These are phyloP conservation scores for Syncephalastrum racemosum DNA, from an alignment of 371 early-diverging fungal species.

Conservation along the genomic window DNA sequence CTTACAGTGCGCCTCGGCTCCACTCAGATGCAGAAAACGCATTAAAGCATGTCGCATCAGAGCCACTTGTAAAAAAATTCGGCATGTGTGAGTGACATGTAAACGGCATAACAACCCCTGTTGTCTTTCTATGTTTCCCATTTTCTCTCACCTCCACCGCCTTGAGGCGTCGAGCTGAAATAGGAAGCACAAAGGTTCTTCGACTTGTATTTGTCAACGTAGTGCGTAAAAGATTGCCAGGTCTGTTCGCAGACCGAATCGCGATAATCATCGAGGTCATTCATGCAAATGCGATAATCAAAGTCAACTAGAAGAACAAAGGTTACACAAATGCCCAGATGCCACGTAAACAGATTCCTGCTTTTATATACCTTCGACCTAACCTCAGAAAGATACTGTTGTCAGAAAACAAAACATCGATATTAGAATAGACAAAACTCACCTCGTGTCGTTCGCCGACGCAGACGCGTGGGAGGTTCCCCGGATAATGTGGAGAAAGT, in stretches of 20 bases:
- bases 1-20: conserved; percentile 68
- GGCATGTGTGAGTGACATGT: background rate
- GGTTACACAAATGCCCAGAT: background rate
- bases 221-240: conserved; percentile 55
- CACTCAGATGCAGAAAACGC: conserved; percentile 65
- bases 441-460: conserved; percentile 38
- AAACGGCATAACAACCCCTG: background rate
- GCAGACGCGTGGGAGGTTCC: conserved; percentile 33
- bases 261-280: conserved; percentile 58
- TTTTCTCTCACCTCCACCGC: conserved; percentile 68
- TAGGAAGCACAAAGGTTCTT: conserved; percentile 63
- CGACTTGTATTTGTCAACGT: conserved; percentile 49
- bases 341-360: background rate
- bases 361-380: conserved; percentile 41
- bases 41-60: conserved; percentile 87
- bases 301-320: conserved; percentile 54
- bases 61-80: conserved; percentile 64
- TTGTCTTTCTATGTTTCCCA: background rate
- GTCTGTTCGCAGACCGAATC: conserved; percentile 55
- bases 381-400: conserved; percentile 2
- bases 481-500: conserved; percentile 66
- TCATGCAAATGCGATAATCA: conserved; percentile 60
- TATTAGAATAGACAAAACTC: background rate
- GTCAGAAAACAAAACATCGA: background rate
- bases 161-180: conserved; percentile 86